Conservation (phyloP, 192 early-diverging fungal species). For the Obelidium mucronatum region DNA sequence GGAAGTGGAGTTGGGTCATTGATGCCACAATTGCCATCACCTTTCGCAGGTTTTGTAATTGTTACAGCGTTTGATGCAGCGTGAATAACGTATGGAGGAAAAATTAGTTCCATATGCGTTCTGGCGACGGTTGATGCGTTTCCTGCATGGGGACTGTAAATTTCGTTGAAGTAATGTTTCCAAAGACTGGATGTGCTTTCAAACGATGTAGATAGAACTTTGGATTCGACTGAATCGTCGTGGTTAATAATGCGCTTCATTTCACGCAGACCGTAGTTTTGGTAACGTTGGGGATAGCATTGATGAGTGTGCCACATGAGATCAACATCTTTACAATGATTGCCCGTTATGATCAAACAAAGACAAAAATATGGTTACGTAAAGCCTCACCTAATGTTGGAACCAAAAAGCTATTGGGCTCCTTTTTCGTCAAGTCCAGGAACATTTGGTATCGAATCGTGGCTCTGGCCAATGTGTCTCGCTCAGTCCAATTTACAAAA, state of each 20-base stretch:
- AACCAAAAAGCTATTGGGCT: slow-evolving; percentile 49
- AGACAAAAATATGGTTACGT: not conserved
- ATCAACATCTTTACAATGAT: slow-evolving; percentile 59
- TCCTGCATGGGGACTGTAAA: slow-evolving; percentile 17
- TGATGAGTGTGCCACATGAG: slow-evolving; percentile 76
- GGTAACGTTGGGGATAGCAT: slow-evolving; percentile 60
- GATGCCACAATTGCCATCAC: slow-evolving; percentile 29
- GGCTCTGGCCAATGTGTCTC: slow-evolving; percentile 36
- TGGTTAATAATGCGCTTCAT: slow-evolving; percentile 66
- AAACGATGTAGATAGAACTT: slow-evolving; percentile 52
- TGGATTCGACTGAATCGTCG: slow-evolving; percentile 62
- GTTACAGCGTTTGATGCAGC: not conserved
- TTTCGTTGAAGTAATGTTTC: slow-evolving; percentile 51
- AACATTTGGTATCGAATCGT: slow-evolving; percentile 57
- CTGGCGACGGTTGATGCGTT: slow-evolving; percentile 20
- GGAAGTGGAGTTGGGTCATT: slow-evolving; percentile 38
- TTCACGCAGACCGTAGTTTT: slow-evolving; percentile 56
- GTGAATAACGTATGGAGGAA: slow-evolving; percentile 25
- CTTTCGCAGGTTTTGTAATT: not conserved
- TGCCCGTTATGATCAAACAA: not conserved
- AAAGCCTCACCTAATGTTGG: slow-evolving; percentile 58
- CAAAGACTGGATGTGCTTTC: slow-evolving; percentile 53
- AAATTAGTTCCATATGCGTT: not conserved
- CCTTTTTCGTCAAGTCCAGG: slow-evolving; percentile 50
- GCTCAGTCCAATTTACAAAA: slow-evolving; percentile 42